phyloP scores from a whole-genome alignment of 257 asterid species.

The Nicotiana obtusifolia region DNA sequence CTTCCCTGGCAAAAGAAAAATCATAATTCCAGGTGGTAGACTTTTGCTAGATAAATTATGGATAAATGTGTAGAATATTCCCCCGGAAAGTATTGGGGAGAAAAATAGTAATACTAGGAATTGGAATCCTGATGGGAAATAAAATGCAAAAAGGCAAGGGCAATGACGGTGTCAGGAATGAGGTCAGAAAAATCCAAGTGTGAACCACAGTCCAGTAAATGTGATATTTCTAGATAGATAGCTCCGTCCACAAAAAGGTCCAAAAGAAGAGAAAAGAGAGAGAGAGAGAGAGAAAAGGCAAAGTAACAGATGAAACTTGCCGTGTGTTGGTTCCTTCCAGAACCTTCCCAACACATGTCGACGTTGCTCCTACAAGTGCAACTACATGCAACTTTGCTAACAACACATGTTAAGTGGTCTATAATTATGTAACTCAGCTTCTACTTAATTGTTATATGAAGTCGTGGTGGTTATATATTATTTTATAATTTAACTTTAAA shows the following conservation, averaged over 20 bases:
- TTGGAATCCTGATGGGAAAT: background rate
- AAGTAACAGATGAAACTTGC: background rate
- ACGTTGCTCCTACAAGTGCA: background rate
- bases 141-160: background rate
- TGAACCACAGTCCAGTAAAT: background rate
- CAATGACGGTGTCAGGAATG: background rate
- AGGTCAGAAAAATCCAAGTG: background rate
- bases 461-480: no score
- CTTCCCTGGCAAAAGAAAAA: background rate
- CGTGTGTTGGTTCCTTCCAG: background rate
- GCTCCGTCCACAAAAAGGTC: background rate
- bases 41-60: background rate
- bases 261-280: background rate
- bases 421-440: no score
- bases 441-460: no score
- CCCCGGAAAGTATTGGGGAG: background rate
- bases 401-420: no score
- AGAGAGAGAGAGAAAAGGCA: background rate
- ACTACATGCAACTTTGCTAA: background rate
- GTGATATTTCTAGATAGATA: background rate
- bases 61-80: background rate
- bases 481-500: no score
- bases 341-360: background rate
- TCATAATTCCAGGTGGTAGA: background rate
- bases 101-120: background rate